phyloP scores from a whole-genome alignment of 495 filamentous ascomycete species.

The Neurospora intermedia region DNA sequence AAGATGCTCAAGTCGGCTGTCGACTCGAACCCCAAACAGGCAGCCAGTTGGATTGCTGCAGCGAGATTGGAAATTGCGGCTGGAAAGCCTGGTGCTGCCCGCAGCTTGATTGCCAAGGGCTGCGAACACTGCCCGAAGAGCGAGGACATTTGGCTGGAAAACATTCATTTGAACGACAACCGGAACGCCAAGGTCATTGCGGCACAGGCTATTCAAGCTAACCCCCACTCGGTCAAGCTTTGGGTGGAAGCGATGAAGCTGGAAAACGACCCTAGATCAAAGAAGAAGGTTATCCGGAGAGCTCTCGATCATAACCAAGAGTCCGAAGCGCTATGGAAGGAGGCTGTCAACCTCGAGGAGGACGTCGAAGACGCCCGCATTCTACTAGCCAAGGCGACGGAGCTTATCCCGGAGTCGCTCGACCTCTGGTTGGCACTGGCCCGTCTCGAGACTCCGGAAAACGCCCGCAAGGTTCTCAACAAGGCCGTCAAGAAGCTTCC shows the following conservation, averaged over 20 bases:
- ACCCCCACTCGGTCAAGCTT: slow-evolving; percentile 74
- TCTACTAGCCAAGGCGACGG: slow-evolving; percentile 82
- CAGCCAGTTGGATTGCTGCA: slow-evolving; percentile 92
- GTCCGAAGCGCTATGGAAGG: slow-evolving; percentile 92
- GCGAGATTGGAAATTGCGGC: slow-evolving; percentile 88
- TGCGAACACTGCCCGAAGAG: slow-evolving; percentile 86
- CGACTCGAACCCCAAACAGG: slow-evolving; percentile 88
- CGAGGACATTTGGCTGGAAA: slow-evolving; percentile 92
- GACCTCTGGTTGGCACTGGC: slow-evolving; percentile 93
- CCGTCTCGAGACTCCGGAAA: slow-evolving; percentile 75
- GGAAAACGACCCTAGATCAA: slow-evolving; percentile 65
- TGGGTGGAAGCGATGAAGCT: slow-evolving; percentile 95
- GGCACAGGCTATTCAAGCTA: slow-evolving; percentile 84
- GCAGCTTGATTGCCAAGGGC: slow-evolving; percentile 74
- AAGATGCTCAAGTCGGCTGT: slow-evolving; percentile 87
- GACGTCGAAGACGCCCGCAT: slow-evolving; percentile 75
- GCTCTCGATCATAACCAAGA: slow-evolving; percentile 84
- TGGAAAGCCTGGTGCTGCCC: slow-evolving; percentile 77
- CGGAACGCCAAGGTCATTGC: slow-evolving; percentile 93
- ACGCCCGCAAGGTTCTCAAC: slow-evolving; percentile 90
- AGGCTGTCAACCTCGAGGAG: slow-evolving; percentile 91
- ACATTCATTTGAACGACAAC: slow-evolving; percentile 81
- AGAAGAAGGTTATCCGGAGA: slow-evolving; percentile 82
- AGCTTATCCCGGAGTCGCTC: slow-evolving; percentile 84
- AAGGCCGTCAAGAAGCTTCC: slow-evolving; percentile 88